Percentiles rank a stretch among this genome's conserved stretches.
Evolutionary conservation across 1,284 basidiomycete species (phyloP).

Genomic region (Cutaneotrichosporon mucoides): DNA sequence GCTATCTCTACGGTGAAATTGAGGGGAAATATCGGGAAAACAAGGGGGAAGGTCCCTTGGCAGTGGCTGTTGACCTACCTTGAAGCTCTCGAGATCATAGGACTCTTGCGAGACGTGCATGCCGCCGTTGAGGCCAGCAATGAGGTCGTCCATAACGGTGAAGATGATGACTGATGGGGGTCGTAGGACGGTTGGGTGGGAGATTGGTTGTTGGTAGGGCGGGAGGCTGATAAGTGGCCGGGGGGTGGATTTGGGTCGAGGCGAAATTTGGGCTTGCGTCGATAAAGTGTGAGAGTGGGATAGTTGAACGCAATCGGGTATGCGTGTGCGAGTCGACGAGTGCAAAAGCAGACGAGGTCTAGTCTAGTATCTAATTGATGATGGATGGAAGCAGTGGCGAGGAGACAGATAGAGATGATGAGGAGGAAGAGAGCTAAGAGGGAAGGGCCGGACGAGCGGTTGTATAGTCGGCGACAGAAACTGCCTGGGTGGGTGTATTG

Average conservation of each 20-base stretch:
- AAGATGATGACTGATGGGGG: background rate
- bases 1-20: background rate
- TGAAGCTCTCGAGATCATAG: slow-evolving; percentile 40
- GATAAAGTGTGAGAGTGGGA: too few species aligned
- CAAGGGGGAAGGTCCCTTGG: too few species aligned
- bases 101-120: slow-evolving; percentile 43
- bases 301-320: too few species aligned
- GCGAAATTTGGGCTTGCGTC: too few species aligned
- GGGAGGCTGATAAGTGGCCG: too few species aligned
- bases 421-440: background rate
- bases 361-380: background rate
- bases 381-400: too few species aligned
- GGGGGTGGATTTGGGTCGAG: too few species aligned
- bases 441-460: too few species aligned
- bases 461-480: background rate
- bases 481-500: background rate
- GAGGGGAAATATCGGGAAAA: background rate
- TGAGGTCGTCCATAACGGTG: slow-evolving; percentile 43
- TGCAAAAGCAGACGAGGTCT: background rate
- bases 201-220: background rate
- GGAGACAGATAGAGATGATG: background rate
- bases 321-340: too few species aligned
- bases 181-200: background rate
- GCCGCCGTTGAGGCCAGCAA: slow-evolving; percentile 40
- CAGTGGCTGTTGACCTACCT: slow-evolving; percentile 20